A percentile compares a stretch with the other conserved stretches of the same genome.
Conservation (phyloP, 768 basidiomycete species). For the Daedaleopsis nitida region DNA sequence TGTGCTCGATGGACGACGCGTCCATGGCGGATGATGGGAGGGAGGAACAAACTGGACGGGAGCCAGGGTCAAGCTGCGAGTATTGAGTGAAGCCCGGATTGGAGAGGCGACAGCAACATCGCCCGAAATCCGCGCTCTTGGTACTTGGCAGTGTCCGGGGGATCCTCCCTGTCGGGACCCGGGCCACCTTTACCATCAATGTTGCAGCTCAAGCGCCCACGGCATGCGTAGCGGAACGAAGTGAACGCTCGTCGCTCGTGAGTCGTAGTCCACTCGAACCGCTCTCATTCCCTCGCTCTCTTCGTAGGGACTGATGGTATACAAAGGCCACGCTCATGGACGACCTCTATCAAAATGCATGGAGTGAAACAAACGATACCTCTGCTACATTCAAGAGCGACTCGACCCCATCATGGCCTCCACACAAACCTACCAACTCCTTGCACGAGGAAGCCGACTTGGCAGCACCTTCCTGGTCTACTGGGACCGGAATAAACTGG, state of each 20-base stretch:
- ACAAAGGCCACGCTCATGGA: conserved; percentile 50
- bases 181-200: not conserved
- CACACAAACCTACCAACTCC: conserved; percentile 23
- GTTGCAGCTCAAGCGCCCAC: not conserved
- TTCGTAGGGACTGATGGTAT: conserved; percentile 10
- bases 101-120: conserved; percentile 21
- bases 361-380: conserved; percentile 51
- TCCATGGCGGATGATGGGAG: conserved; percentile 30
- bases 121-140: conserved; percentile 2
- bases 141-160: conserved; percentile 1
- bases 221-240: no score
- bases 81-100: conserved; percentile 12
- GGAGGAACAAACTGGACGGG: conserved; percentile 11
- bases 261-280: no score
- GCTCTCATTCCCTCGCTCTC: not conserved
- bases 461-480: conserved; percentile 58
- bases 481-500: conserved; percentile 48
- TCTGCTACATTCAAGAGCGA: conserved; percentile 2
- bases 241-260: no score
- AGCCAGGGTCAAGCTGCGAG: not conserved
- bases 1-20: conserved; percentile 30
- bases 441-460: conserved; percentile 56
- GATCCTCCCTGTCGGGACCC: not conserved
- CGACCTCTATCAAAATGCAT: conserved; percentile 76
- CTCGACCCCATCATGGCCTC: conserved; percentile 17